Conservation (phyloP, 345 rosid genomes). For the Capsella bursapastoris region DNA sequence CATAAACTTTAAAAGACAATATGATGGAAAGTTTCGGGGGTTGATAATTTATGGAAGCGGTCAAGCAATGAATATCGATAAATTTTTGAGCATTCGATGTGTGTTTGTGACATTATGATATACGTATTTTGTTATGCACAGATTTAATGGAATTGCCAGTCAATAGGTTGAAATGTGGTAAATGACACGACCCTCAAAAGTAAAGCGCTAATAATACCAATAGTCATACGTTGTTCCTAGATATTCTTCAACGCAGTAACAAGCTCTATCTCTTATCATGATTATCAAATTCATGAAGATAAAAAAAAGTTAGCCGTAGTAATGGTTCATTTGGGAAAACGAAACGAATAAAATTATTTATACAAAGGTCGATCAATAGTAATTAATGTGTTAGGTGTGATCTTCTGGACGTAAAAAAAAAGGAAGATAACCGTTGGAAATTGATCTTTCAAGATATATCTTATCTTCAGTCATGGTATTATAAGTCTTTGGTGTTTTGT, state of each 20-base stretch:
- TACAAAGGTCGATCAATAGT: not conserved
- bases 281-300: slow-evolving; percentile 17
- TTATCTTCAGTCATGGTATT: not conserved
- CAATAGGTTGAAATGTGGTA: not conserved
- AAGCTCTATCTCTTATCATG: not conserved
- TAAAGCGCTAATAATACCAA: not conserved
- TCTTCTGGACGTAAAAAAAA: not conserved
- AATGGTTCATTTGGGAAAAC: too few relatives aligned
- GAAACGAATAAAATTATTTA: too few relatives aligned
- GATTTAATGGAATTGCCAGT: not conserved
- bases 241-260: not conserved
- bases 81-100: not conserved
- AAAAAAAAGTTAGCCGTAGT: too few relatives aligned
- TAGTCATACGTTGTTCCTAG: not conserved
- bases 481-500: not conserved
- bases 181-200: not conserved
- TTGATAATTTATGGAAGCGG: slow-evolving; percentile 13
- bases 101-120: not conserved
- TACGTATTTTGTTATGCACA: not conserved
- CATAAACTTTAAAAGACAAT: slow-evolving; percentile 17
- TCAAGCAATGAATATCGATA: slow-evolving; percentile 19
- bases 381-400: not conserved
- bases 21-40: slow-evolving; percentile 27
- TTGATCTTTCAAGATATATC: not conserved
- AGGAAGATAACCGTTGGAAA: not conserved